Conservation (phyloP, 164 flowering plant genomes). For the Stephania japonica region DNA sequence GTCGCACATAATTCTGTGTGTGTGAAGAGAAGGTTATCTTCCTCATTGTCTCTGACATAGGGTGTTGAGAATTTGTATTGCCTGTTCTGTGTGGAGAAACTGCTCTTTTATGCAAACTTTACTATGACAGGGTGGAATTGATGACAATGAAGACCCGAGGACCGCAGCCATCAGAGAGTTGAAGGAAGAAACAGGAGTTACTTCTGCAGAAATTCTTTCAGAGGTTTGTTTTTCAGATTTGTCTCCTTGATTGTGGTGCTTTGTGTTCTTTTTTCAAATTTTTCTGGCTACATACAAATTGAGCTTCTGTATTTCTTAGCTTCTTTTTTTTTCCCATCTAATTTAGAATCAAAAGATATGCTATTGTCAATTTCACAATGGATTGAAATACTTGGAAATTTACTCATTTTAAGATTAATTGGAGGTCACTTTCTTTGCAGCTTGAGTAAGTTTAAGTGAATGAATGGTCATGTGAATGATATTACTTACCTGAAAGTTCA, state of each 20-base stretch:
- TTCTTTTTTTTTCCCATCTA: background rate
- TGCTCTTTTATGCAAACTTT: background rate
- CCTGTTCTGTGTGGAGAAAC: background rate
- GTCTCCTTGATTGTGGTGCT: background rate
- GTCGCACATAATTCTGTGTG: too few relatives aligned
- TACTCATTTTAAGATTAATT: too few relatives aligned
- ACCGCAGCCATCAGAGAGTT: conserved; percentile 74
- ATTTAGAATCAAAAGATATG: background rate
- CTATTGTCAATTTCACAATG: background rate
- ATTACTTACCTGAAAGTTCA: background rate
- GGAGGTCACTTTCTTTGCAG: background rate
- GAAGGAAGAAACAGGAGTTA: conserved; percentile 88
- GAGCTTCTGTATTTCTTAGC: background rate
- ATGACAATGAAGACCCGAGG: conserved; percentile 72
- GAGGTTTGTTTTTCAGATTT: conserved; percentile 40
- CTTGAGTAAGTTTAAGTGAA: background rate
- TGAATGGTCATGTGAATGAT: background rate
- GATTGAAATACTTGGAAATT: background rate
- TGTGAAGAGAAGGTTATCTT: too few relatives aligned
- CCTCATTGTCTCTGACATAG: background rate
- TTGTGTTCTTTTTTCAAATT: background rate
- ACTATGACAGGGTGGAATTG: conserved; percentile 64
- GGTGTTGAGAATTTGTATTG: too few relatives aligned
- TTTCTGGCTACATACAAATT: background rate
- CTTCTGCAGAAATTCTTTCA: conserved; percentile 62